Evolutionary conservation across 148 eudicot genomes (phyloP).

Genomic region (Persicaria tinctoria): DNA sequence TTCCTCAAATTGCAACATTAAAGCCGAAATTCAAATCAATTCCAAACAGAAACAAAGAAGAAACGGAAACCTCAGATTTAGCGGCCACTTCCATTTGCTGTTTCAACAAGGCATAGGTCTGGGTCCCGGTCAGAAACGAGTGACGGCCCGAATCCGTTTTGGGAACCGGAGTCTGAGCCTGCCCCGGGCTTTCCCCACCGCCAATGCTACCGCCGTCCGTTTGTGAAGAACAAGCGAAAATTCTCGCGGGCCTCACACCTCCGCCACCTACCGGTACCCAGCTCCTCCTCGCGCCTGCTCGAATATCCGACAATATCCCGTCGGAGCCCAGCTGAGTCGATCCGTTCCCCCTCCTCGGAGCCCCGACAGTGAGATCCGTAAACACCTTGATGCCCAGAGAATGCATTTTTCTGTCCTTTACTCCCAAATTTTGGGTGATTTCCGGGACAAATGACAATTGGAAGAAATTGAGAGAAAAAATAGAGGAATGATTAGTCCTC

Average conservation of each 20-base stretch:
- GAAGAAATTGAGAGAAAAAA: not conserved
- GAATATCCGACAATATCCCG: constrained; percentile 18
- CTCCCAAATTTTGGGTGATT: not conserved
- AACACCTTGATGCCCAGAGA: constrained; percentile 44
- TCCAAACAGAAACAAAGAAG: not conserved
- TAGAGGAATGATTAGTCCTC: not conserved
- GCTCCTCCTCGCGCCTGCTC: constrained; percentile 21
- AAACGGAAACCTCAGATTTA: constrained; percentile 61
- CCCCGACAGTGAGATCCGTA: constrained; percentile 33
- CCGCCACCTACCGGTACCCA: constrained; percentile 16
- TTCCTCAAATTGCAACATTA: not conserved
- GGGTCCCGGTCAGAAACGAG: constrained; percentile 48
- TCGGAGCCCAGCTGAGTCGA: constrained; percentile 18
- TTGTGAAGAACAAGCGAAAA: constrained; percentile 52
- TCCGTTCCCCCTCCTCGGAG: constrained; percentile 13
- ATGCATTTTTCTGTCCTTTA: constrained; percentile 32
- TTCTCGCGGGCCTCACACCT: constrained; percentile 26
- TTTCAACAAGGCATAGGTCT: constrained; percentile 77
- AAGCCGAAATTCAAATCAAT: not conserved
- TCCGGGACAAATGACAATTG: not conserved
- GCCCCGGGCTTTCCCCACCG: constrained; percentile 37
- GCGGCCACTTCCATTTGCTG: constrained; percentile 95
- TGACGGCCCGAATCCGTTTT: constrained; percentile 21
- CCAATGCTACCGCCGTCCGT: constrained; percentile 22
- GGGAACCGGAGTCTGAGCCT: constrained; percentile 19